Conservation (phyloP, 345 rosid species). For the Orychophragmus violaceus region DNA sequence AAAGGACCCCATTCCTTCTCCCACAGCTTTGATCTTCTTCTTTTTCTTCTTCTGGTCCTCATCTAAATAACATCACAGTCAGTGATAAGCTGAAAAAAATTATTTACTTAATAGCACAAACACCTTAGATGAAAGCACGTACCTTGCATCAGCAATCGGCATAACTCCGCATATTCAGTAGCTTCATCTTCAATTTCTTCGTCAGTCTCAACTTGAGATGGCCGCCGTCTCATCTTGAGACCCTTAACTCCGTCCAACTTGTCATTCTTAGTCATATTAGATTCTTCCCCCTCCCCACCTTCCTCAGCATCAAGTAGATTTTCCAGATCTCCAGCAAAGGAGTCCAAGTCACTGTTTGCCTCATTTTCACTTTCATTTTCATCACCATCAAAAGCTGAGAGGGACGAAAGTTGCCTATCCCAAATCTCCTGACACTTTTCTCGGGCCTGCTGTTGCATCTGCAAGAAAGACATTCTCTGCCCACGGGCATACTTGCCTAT, state of each 20-base stretch:
- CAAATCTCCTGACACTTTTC: constrained; percentile 98
- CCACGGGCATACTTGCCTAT: constrained; percentile 95
- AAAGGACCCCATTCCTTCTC: constrained; percentile 36
- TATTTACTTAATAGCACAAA: not conserved
- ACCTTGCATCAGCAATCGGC: constrained; percentile 96
- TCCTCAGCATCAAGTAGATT: constrained; percentile 94
- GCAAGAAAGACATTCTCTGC: constrained; percentile 95
- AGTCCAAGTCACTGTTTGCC: constrained; percentile 97
- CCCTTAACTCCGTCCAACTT: constrained; percentile 79
- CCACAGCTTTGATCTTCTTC: constrained; percentile 47
- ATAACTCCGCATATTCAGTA: constrained; percentile 81
- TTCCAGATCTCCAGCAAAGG: constrained; percentile 96
- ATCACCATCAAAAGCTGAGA: constrained; percentile 69
- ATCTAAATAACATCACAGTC: constrained; percentile 39
- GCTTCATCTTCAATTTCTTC: constrained; percentile 96
- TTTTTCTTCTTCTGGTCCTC: constrained; percentile 79
- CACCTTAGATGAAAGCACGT: constrained; percentile 24
- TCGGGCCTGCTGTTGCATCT: constrained; percentile 96
- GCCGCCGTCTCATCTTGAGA: constrained; percentile 78
- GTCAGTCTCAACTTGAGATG: constrained; percentile 65
- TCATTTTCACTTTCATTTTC: constrained; percentile 84
- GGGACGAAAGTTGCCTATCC: constrained; percentile 89
- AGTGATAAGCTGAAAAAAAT: not conserved
- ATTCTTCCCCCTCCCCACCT: constrained; percentile 74
- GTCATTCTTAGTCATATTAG: constrained; percentile 52